Conservation (phyloP, 768 basidiomycete genomes). For the Rhodotorula kratochvilovae region DNA sequence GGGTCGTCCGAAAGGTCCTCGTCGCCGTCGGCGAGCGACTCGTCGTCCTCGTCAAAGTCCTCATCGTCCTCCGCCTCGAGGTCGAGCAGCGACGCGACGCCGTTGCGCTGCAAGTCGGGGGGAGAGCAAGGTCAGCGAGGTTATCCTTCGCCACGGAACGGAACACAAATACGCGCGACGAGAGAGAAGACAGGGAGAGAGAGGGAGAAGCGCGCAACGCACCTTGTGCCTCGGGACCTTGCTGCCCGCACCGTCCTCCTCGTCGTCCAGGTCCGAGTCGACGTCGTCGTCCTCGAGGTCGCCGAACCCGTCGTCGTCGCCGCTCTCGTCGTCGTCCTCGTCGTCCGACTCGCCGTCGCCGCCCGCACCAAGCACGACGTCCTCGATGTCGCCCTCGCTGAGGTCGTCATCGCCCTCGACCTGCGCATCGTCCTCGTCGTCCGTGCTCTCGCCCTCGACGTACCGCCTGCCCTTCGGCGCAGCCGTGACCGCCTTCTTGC, state of each 20-base stretch:
- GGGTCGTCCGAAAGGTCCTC: conserved; percentile 7
- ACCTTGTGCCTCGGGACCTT: conserved; percentile 38
- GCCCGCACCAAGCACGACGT: conserved; percentile 50
- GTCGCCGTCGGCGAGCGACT: neutral
- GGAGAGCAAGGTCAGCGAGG: neutral
- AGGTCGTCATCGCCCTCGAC: conserved; percentile 59
- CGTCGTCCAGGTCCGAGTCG: conserved; percentile 38
- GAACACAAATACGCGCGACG: neutral
- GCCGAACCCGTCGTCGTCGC: conserved; percentile 35
- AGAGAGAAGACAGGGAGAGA: neutral
- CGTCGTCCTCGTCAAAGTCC: conserved; percentile 32
- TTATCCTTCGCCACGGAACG: too few relatives aligned
- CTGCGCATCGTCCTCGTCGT: conserved; percentile 55
- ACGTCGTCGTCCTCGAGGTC: conserved; percentile 38
- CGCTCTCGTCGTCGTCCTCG: conserved; percentile 34
- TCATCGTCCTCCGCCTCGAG: conserved; percentile 31
- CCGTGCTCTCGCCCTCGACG: conserved; percentile 66
- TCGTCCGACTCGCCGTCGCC: conserved; percentile 45
- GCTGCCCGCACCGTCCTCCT: conserved; percentile 32
- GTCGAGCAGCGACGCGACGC: conserved; percentile 24
- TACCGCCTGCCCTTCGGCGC: conserved; percentile 56
- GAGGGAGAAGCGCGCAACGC: neutral
- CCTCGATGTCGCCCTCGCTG: conserved; percentile 69
- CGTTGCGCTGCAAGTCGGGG: conserved; percentile 7
- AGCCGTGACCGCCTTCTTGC: neutral